Conservation (phyloP, 1,139 yeast species). For the Yamadazyma kanchanaburiensis region DNA sequence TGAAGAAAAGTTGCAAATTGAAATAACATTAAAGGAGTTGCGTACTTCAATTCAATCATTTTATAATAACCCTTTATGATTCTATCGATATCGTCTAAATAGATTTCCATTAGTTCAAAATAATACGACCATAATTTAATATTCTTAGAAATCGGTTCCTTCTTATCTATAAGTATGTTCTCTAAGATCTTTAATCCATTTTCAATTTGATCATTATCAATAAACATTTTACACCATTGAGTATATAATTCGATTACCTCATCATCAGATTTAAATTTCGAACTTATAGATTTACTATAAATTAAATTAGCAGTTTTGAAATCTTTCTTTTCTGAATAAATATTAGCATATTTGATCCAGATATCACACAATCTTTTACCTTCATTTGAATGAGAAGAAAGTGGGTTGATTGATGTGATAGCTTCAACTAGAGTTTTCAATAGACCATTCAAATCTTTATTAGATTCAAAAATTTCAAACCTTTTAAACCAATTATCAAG, state of each 20-base stretch:
- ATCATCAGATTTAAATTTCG: constrained; percentile 60
- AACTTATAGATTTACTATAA: constrained; percentile 63
- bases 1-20: constrained; percentile 66
- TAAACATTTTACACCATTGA: constrained; percentile 69
- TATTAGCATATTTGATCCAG: constrained; percentile 69
- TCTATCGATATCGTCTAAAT: constrained; percentile 29
- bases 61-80: constrained; percentile 50
- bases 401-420: constrained; percentile 63
- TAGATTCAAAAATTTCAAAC: constrained; percentile 25
- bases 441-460: constrained; percentile 33
- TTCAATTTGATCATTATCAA: constrained; percentile 40
- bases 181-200: constrained; percentile 54
- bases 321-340: constrained; percentile 58
- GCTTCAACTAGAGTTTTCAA: constrained; percentile 66
- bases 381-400: constrained; percentile 35
- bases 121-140: constrained; percentile 70
- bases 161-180: constrained; percentile 34
- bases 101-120: constrained; percentile 68
- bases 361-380: constrained; percentile 43
- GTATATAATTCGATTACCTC: constrained; percentile 70
- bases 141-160: constrained; percentile 44
- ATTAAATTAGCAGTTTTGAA: constrained; percentile 61
- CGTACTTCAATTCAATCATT: constrained; percentile 59
- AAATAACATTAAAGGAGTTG: constrained; percentile 65
- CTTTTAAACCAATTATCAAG: constrained; percentile 70